Evolutionary conservation across 1,139 yeast species (phyloP), one percentile per base, ranked within the genome.

Genomic region (Taphrina flavorubra): DNA sequence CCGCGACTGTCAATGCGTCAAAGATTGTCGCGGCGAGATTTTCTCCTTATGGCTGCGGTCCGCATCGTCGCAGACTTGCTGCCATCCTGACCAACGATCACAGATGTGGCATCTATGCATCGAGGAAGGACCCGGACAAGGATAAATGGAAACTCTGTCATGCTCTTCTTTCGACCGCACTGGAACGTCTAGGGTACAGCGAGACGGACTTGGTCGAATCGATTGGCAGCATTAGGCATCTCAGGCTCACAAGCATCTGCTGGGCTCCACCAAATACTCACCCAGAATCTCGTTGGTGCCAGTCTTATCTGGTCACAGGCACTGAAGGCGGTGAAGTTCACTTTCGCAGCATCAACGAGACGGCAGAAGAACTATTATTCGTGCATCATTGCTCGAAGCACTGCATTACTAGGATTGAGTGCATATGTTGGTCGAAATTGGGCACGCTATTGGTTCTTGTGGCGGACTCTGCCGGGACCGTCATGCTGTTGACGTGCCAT

Each of bases 31-130:
- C 10, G 20, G 18, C 53, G 11, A 18, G 20, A 2, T 10, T 20
- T 11, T 58, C 62, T 10, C 62, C 62, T 13, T 20, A 31, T 16
- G 62, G 62, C 16, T 11, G 25, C 6, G 42, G 47, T 8, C 14
- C 36, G 6, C 36, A 44, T 16, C 10, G 53, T 14, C 25, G 8
- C 47, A 20, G 47, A 10, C 36, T 58, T 47, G 31, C 44, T 6
- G 62, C 62, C 8, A 25, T 58, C 10, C 53, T 58, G 16, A 58
- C 62, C 8, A 42, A 34, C 13, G 62, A 58, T 58, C 62, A 58
- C 25, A 16, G 53, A 25, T 37, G 42, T 7, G 62, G 53, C 10
- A 31, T 58, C n/a, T 58, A 44, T 44, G 51, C 36, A 8, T 47
- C 62, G 18, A 44, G 40, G 20, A 58, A 36, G 25, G 42, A 58